Conservation (phyloP, 78 protist genomes). For the Goniomonas avonlea region DNA sequence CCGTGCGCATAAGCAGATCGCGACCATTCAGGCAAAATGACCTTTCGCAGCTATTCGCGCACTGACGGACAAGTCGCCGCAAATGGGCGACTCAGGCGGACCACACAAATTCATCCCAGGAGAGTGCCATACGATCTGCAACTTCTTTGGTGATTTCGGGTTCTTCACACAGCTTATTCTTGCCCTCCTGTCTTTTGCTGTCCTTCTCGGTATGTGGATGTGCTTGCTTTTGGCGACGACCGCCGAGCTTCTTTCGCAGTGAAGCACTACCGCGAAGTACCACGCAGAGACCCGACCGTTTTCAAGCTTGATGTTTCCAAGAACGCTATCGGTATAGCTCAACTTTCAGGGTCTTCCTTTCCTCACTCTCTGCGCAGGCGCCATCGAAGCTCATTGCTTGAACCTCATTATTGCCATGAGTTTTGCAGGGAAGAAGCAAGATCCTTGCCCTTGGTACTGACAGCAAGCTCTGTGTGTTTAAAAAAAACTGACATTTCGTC, state of each 20-base stretch:
- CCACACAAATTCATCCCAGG: too few species aligned
- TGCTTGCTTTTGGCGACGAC: too few species aligned
- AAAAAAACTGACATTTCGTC: too few species aligned
- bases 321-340: constrained; percentile 11
- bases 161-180: constrained; percentile 4
- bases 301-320: background rate
- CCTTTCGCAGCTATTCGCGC: too few species aligned
- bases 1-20: too few species aligned
- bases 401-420: background rate
- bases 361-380: too few species aligned
- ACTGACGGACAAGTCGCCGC: too few species aligned
- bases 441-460: constrained; percentile 21
- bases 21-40: too few species aligned
- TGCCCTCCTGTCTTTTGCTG: background rate
- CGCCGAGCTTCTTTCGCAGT: background rate
- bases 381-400: background rate
- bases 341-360: too few species aligned
- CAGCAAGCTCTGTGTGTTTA: too few species aligned
- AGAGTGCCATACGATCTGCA: constrained; percentile 1
- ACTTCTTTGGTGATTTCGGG: constrained; percentile 6
- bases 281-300: background rate
- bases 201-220: background rate
- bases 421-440: constrained; percentile 2
- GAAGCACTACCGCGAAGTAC: background rate
- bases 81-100: too few species aligned